Evolutionary conservation across 352 stramenopile genomes (phyloP), one percentile per base, ranked within the genome.

Genomic region (Phytophthora pini): DNA sequence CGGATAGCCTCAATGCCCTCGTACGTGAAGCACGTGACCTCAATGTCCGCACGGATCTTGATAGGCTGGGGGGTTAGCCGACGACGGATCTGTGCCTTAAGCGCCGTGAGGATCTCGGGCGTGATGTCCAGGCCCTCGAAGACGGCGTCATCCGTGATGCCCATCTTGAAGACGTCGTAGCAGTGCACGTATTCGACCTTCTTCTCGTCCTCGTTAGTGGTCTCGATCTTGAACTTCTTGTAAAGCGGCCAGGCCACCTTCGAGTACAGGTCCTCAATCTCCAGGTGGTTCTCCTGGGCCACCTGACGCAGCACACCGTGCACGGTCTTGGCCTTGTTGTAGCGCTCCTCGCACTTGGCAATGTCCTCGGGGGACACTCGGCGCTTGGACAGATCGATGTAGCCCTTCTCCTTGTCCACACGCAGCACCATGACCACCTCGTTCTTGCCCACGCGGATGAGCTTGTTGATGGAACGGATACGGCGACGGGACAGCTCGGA

Each of bases 341-440:
- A 99, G 43, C 95, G 92, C 72, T 99, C 97, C 74, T 99, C 98
- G 77, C 97, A 99, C 70, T 99, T 99, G 46, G 89, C 89, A 43
- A 99, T 98, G 76, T 99, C 98, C 76, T 99, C 98, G 1, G 97
- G 96, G 36, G 92, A 97, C n/a, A 99, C 98, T 58, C 98, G 94
- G 50, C 98, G 94, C 81, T 99, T 99, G 45, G 92, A 99, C 56
- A 99, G 78, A 93, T 99, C 98, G 75, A 99, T 99, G 87, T 99
- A 99, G 24, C 98, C 95, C 87, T 99, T 99, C 68, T 99, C 98
- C 78, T 99, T 99, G 82, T 99, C 98, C 9, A 99, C 98, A 87
- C 98, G 94, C 41, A 99, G 82, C 45, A 99, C 98, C 97, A 99
- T 99, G 32, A 99, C 98, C 48, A 99, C 97, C 83, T 99, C 98